Conservation (phyloP, 352 stramenopile genomes). For the Phytophthora ramorum region DNA sequence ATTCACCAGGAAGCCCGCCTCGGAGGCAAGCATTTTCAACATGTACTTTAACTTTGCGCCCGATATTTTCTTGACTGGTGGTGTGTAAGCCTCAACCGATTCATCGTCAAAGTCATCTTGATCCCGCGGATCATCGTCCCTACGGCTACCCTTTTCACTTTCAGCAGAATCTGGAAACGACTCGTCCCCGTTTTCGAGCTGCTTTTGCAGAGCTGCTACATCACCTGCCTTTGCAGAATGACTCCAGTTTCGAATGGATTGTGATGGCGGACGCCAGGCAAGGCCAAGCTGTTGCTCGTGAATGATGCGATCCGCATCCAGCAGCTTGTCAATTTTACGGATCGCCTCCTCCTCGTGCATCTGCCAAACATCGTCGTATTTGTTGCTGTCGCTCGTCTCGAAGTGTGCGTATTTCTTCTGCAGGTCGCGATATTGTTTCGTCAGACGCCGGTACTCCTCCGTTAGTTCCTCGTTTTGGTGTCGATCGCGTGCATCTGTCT, state of each 20-base stretch:
- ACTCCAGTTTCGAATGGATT: conserved; percentile 63
- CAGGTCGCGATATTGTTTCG: conserved; percentile 96
- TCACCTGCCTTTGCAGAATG: conserved; percentile 36
- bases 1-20: conserved; percentile 92
- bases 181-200: conserved; percentile 24
- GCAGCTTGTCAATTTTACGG: conserved; percentile 84
- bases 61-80: conserved; percentile 69
- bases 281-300: conserved; percentile 93
- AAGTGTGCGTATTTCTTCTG: conserved; percentile 96
- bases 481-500: conserved; percentile 87
- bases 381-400: conserved; percentile 87
- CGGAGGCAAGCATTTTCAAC: conserved; percentile 83
- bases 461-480: conserved; percentile 94
- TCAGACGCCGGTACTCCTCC: conserved; percentile 93
- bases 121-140: conserved; percentile 20
- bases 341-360: conserved; percentile 93
- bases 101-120: conserved; percentile 49
- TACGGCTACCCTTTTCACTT: conserved; percentile 36
- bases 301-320: conserved; percentile 91
- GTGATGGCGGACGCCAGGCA: conserved; percentile 65
- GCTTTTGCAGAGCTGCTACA: conserved; percentile 23
- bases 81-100: conserved; percentile 59
- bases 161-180: conserved; percentile 18
- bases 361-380: conserved; percentile 90
- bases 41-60: conserved; percentile 90